phyloP scores from a whole-genome alignment of 2,329 filamentous ascomycete species.

The Penicillium sp. region DNA sequence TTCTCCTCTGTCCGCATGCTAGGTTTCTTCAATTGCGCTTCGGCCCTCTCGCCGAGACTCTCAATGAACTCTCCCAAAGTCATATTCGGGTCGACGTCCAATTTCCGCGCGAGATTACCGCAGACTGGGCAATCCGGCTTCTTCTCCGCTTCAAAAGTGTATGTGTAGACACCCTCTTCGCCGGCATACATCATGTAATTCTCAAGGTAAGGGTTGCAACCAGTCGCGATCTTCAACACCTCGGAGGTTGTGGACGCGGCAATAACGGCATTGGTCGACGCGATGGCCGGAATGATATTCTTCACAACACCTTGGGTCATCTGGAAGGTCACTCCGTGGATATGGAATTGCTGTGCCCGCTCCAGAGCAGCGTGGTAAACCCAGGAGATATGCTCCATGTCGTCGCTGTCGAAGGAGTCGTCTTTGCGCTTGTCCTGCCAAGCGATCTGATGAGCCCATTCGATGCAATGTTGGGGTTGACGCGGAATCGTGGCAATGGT shows the following conservation, averaged over 20 bases:
- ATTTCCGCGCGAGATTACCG: conserved; percentile 74
- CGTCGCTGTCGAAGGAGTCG: conserved; percentile 86
- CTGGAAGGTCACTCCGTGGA: conserved; percentile 88
- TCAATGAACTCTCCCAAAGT: conserved; percentile 86
- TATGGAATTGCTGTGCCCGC: conserved; percentile 85
- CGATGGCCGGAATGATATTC: conserved; percentile 98
- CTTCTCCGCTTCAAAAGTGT: conserved; percentile 93
- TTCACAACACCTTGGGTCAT: conserved; percentile 98
- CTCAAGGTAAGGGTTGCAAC: conserved; percentile 75
- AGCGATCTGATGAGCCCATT: conserved; percentile 98
- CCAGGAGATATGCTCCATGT: conserved; percentile 97
- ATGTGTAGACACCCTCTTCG: conserved; percentile 93
- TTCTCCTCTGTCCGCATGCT: conserved; percentile 78
- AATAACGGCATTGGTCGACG: conserved; percentile 95
- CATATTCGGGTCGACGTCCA: conserved; percentile 68
- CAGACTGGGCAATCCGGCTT: conserved; percentile 96
- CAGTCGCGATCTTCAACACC: conserved; percentile 89
- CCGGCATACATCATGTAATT: conserved; percentile 99
- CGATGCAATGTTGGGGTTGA: conserved; percentile 96
- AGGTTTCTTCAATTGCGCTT: conserved; percentile 91
- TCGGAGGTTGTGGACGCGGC: conserved; percentile 96
- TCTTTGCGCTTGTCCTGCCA: conserved; percentile 89
- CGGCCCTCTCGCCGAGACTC: conserved; percentile 76
- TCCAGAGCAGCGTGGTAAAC: conserved; percentile 80
- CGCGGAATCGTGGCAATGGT: conserved; percentile 95